phyloP scores from a whole-genome alignment of 2,329 filamentous ascomycete genomes.

The Talaromyces sp. region DNA sequence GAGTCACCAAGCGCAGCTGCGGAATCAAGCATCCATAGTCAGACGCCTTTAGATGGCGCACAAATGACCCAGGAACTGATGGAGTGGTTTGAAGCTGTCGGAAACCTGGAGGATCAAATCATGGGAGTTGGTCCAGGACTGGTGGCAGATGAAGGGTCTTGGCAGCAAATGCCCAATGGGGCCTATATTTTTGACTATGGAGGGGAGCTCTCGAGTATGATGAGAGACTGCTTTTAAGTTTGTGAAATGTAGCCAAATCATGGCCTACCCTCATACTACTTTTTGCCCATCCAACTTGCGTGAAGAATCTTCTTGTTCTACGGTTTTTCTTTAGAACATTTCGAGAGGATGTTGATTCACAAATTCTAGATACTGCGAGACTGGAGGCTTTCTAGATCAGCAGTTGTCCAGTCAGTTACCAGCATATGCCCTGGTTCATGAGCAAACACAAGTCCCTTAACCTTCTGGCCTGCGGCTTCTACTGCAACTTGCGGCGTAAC shows the following conservation, averaged over 20 bases:
- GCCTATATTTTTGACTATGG: constrained; percentile 54
- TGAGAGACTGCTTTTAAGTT: constrained; percentile 52
- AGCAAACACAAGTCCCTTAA: constrained; percentile 61
- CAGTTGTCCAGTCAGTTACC: constrained; percentile 55
- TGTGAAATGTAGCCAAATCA: too few relatives aligned
- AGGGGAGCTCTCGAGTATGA: constrained; percentile 60
- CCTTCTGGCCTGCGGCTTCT: constrained; percentile 50
- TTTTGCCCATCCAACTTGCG: not conserved
- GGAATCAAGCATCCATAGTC: constrained; percentile 57
- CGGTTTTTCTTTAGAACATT: too few relatives aligned
- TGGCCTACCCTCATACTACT: too few relatives aligned
- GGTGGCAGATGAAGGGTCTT: constrained; percentile 19
- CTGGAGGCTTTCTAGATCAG: constrained; percentile 36
- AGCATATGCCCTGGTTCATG: constrained; percentile 67
- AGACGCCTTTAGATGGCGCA: constrained; percentile 51
- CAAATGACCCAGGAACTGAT: constrained; percentile 63
- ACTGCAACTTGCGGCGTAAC: constrained; percentile 69
- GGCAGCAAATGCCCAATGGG: constrained; percentile 35
- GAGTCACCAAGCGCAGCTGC: constrained; percentile 57
- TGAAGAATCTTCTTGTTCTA: too few relatives aligned
- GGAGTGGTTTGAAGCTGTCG: constrained; percentile 64
- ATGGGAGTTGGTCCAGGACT: constrained; percentile 33
- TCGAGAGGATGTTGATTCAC: not conserved
- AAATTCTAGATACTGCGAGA: not conserved
- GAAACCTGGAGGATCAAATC: constrained; percentile 52